Conservation (phyloP, 495 filamentous ascomycete genomes). For the Hyaloscypha hepaticicola region DNA sequence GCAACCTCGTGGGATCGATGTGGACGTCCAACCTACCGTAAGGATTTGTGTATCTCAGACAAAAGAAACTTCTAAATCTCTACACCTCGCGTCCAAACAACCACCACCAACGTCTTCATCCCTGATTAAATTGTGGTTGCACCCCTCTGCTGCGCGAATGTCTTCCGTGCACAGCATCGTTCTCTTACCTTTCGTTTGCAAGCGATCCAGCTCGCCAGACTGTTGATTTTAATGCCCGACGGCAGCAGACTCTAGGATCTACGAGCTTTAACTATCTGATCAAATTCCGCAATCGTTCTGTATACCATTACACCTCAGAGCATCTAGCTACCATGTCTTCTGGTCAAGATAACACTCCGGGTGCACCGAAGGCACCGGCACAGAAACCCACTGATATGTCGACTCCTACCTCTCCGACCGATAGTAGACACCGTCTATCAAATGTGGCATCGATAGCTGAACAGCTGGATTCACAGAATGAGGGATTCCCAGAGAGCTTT, state of each 20-base stretch:
- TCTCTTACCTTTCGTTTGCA: constrained; percentile 4
- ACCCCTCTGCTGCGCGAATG: constrained; percentile 16
- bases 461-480: constrained; percentile 5
- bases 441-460: constrained; percentile 35
- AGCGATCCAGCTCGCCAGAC: not conserved
- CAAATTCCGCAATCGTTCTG: not conserved
- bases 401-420: constrained; percentile 31
- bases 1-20: constrained; percentile 15
- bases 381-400: constrained; percentile 27
- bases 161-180: constrained; percentile 2
- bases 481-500: constrained; percentile 36
- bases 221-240: constrained; percentile 3
- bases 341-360: constrained; percentile 17
- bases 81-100: not conserved
- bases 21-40: no score
- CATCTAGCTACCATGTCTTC: constrained; percentile 21
- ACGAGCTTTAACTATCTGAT: constrained; percentile 4
- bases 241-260: not conserved
- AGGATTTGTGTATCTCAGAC: constrained; percentile 17
- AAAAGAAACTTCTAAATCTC: not conserved
- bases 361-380: constrained; percentile 2
- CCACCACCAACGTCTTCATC: not conserved
- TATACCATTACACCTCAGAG: not conserved
- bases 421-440: constrained; percentile 29
- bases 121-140: not conserved